Evolutionary conservation across 2,329 filamentous ascomycete species (phyloP).

Genomic region (Hypomyces perniciosus): DNA sequence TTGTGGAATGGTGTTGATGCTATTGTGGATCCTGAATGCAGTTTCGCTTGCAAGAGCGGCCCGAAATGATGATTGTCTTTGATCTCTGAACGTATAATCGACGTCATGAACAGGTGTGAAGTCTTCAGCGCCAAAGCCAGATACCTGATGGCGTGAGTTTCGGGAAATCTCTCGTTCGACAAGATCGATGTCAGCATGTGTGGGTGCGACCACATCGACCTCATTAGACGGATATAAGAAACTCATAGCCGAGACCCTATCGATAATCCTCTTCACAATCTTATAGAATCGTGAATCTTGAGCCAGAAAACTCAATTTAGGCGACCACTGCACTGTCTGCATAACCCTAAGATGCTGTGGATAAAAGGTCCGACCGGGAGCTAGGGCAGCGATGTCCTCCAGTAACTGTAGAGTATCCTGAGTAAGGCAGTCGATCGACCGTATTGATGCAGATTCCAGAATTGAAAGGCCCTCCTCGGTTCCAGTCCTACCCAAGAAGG

Average conservation of each 20-base stretch:
- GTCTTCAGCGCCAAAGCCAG: not conserved
- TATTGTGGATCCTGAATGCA: not conserved
- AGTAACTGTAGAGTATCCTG: too few species aligned
- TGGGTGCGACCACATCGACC: not conserved
- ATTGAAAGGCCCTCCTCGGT: conserved; percentile 48
- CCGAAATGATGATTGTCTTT: not conserved
- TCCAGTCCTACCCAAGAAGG: conserved; percentile 42
- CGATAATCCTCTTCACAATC: not conserved
- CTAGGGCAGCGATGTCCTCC: too few species aligned
- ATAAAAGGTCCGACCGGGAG: conserved; percentile 43
- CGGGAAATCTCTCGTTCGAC: conserved; percentile 13
- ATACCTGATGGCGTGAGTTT: not conserved
- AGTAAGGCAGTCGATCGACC: conserved; percentile 39
- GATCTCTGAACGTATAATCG: not conserved
- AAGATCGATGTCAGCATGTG: not conserved
- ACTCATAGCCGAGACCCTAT: not conserved
- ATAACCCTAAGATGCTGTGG: conserved; percentile 34
- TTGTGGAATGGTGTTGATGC: not conserved
- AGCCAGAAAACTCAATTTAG: conserved; percentile 29
- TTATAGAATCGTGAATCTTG: conserved; percentile 40
- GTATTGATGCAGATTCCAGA: conserved; percentile 41
- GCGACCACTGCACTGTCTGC: conserved; percentile 41
- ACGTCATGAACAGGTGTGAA: not conserved
- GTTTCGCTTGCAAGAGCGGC: not conserved
- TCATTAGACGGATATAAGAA: conserved; percentile 12